These are phyloP conservation scores for Colletotrichum theobromicola DNA, from an alignment of 2,329 filamentous ascomycete species.

Conservation along the genomic window DNA sequence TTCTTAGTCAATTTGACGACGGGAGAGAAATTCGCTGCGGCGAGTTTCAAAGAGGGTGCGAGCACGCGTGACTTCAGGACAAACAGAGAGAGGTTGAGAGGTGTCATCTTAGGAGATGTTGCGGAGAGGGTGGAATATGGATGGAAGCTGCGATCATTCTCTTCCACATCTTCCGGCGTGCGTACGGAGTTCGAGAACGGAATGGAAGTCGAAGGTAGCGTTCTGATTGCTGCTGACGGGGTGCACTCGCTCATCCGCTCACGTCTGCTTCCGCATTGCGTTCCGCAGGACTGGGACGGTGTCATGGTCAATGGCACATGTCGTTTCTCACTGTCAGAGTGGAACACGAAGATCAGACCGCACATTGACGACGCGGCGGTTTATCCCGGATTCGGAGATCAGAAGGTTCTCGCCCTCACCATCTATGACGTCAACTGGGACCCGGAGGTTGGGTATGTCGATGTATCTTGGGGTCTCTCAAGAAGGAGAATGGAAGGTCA, in stretches of 20 bases:
- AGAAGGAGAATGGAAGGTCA: neutral
- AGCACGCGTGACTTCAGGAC: neutral
- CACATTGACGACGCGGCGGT: neutral
- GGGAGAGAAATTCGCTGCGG: neutral
- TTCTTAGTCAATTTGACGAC: neutral
- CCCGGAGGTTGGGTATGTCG: neutral
- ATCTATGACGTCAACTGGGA: neutral
- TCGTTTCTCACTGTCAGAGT: rapidly evolving
- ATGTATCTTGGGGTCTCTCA: neutral
- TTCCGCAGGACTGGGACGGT: neutral
- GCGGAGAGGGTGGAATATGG: neutral
- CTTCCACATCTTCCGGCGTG: rapidly evolving
- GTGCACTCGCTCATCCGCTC: neutral
- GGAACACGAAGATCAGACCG: neutral
- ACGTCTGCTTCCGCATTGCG: rapidly evolving
- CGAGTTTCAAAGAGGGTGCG: neutral
- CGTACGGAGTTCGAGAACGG: neutral
- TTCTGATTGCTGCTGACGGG: neutral
- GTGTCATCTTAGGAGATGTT: neutral
- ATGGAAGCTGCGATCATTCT: neutral
- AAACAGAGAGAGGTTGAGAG: neutral
- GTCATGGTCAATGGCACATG: neutral
- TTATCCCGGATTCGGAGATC: neutral
- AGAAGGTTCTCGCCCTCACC: neutral
- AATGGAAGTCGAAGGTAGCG: neutral